Evolutionary conservation across 164 flowering plant genomes (phyloP).

Genomic region (Piper betle): DNA sequence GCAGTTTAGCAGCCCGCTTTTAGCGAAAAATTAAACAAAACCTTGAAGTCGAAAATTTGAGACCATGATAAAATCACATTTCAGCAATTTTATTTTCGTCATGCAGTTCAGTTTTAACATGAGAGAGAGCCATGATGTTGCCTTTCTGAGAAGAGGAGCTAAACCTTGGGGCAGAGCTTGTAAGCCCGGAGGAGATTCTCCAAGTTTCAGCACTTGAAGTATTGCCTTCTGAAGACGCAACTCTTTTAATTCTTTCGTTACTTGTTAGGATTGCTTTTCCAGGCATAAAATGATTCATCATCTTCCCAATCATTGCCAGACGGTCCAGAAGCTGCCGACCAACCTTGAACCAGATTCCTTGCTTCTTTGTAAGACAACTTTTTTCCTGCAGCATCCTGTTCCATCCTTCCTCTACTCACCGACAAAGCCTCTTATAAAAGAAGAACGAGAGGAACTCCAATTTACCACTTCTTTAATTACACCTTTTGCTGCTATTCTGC

Average conservation of each 20-base stretch:
- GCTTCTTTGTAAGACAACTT: conserved; percentile 54
- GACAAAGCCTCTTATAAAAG: conserved; percentile 63
- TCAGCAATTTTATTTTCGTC: neutral
- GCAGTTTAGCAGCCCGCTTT: neutral
- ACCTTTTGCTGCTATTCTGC: conserved; percentile 93
- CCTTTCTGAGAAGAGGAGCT: conserved; percentile 74
- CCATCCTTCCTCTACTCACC: conserved; percentile 64
- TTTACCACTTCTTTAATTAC: conserved; percentile 71
- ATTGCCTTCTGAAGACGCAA: conserved; percentile 63
- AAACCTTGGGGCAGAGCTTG: conserved; percentile 79
- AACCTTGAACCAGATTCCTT: conserved; percentile 43
- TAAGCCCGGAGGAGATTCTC: conserved; percentile 57
- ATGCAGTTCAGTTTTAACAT: neutral
- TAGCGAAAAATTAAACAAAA: neutral
- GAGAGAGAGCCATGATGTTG: conserved; percentile 12
- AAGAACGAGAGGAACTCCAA: conserved; percentile 62
- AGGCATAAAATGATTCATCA: conserved; percentile 63
- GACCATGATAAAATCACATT: neutral
- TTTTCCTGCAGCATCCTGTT: conserved; percentile 68
- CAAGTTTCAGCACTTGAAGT: conserved; percentile 54
- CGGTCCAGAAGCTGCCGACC: conserved; percentile 53
- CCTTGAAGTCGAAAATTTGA: neutral
- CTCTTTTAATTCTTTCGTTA: conserved; percentile 58
- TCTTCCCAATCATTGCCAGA: conserved; percentile 50
- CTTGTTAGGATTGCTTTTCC: conserved; percentile 61